These are phyloP conservation scores for Bryoglossum gracile DNA, from an alignment of 495 filamentous ascomycete genomes.

Conservation along the genomic window DNA sequence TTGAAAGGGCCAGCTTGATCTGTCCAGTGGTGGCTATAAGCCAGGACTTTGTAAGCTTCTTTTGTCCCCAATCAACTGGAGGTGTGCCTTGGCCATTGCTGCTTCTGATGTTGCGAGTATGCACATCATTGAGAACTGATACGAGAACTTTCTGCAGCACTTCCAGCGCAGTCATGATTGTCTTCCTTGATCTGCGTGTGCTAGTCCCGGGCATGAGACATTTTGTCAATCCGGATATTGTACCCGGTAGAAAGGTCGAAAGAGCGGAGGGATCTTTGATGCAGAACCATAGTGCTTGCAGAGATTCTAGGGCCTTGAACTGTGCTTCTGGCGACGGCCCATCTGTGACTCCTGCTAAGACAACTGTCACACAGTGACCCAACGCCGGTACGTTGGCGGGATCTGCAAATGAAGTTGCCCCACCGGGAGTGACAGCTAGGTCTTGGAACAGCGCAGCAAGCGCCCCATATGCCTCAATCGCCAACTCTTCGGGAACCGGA, in stretches of 20 bases:
- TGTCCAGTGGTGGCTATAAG: conserved; percentile 72
- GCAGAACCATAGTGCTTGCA: conserved; percentile 53
- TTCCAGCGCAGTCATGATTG: conserved; percentile 55
- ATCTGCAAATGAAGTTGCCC: conserved; percentile 38
- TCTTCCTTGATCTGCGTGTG: conserved; percentile 53
- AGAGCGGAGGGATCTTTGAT: conserved; percentile 65
- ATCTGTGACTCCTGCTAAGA: conserved; percentile 63
- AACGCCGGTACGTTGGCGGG: conserved; percentile 67
- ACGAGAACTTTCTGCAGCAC: conserved; percentile 52
- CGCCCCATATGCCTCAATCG: conserved; percentile 42
- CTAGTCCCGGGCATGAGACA: conserved; percentile 61
- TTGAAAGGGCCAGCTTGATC: conserved; percentile 77
- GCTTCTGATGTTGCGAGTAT: conserved; percentile 37
- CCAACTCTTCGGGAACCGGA: conserved; percentile 57
- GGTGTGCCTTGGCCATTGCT: conserved; percentile 20
- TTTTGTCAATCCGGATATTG: conserved; percentile 74
- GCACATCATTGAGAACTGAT: conserved; percentile 58
- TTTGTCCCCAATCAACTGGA: conserved; percentile 6
- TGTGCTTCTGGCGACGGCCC: conserved; percentile 56
- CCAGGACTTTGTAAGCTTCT: conserved; percentile 55
- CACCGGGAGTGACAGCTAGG: conserved; percentile 27
- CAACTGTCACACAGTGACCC: conserved; percentile 72
- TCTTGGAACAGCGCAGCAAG: conserved; percentile 36
- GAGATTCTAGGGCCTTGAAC: conserved; percentile 53
- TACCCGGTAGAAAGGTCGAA: conserved; percentile 80